Base-by-base conservation (phyloP, 768 basidiomycete species). In the Boletellus sp. region DNA sequence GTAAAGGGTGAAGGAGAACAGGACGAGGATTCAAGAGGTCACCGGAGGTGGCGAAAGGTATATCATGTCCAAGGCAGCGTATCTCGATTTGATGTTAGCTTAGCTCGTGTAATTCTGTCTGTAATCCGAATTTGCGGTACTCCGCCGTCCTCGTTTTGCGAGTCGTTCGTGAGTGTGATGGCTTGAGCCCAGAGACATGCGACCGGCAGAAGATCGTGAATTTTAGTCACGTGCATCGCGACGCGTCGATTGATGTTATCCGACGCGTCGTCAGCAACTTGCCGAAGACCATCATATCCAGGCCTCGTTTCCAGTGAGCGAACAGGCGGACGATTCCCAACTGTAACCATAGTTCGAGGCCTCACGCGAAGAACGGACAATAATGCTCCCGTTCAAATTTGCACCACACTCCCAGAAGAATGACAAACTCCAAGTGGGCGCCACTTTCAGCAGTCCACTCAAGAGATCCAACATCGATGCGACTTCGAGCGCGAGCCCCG, bases 351-450 rank as follows among this genome's bases (percentile, higher is more conserved):
- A 10, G 17, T 15, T 22, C 23, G 1, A 32, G 39, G 20, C 37
- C 3, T 17, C 31, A 7, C 10, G 2, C 5, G 28, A 50, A 34
- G 16, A 39, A 20, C 43, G 26, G 17, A 54, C 20, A 34, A 5
- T 38, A 22, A 56, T 62, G 50, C 47, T 51, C 26, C 52, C 53
- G 3, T 62, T 50, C 60, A 65, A 54, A 35, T 55, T 65, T 26
- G 50, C 53, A 12, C 42, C 43, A 1, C 50, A 48, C 23, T 34
- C 51, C 17, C 55, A 50, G 47, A 58, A 50, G 26, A 48, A 54
- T 26, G 51, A 58, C 7, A 17, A 16, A 4, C 46, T 9, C 38
- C 50, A 45, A 10, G 34, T 13, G 13, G 46, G 47, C n/a, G 15
- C 42, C n/a, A 9, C 22, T 17, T 54, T 63, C 16, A 28, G 38